Evolutionary conservation across 768 basidiomycete genomes (phyloP), one percentile per base, ranked within the genome.

Genomic region (Russula compacta): DNA sequence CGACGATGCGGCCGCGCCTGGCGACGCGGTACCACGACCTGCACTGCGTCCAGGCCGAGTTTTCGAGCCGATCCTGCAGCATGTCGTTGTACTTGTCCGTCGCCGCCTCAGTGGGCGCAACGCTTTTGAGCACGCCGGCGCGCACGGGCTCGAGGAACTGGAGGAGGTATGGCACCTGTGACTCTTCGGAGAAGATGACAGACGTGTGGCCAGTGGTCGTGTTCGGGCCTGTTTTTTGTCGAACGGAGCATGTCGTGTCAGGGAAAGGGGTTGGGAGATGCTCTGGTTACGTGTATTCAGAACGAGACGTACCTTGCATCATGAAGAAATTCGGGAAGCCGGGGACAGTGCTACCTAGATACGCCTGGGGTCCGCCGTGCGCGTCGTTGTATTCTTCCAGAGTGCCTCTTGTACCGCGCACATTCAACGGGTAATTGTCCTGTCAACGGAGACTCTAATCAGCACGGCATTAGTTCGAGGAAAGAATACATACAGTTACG

Each of bases 201-300:
- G 83, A 83, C 6, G 78, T 78, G 66, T 83, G 83, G 6, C 82
- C 83, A 6, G 81, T 74, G 35, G 76, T 77, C 29, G 77, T 76
- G 66, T 85, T 85, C 3, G 83, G 82, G 4, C 67, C 63, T 60
- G n/a, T 19, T 29, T 29, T 2, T 29, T 29, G 19, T 51, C 40
- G 9, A 51, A 33, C 17, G 11, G 17, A 33, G 19, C 19, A 40
- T 1, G 29, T 6, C 15, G 43, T 29, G 24, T 29, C 24, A 29
- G 24, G 39, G 44, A 29, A 29, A 29, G 24, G 38, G 17, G 40
- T 17, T 49, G 6, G 33, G 8, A 14, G 44, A 43, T 8, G 32
- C 10, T 33, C n/a, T 11, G 46, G 39, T 29, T 21, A 29, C 29
- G 24, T 29, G 24, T 29, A 29, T 3, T 29, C 3, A 15, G n/a